phyloP scores from a whole-genome alignment of 345 rosid genomes.

The Nasturtium officinale region DNA sequence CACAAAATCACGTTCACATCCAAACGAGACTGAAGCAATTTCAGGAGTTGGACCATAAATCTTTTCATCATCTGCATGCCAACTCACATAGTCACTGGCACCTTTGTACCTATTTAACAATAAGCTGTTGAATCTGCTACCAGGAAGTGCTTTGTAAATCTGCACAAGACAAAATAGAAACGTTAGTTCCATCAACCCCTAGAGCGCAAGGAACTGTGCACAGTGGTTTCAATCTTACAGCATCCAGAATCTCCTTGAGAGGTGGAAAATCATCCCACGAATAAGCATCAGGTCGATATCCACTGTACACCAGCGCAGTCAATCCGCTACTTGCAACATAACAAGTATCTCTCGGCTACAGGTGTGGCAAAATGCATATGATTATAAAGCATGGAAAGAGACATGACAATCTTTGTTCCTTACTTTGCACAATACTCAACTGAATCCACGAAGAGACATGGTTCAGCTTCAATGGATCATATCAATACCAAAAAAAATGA shows the following conservation, averaged over 20 bases:
- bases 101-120: slow-evolving; percentile 77
- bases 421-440: background rate
- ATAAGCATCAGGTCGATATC: slow-evolving; percentile 67
- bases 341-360: slow-evolving; percentile 85
- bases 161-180: slow-evolving; percentile 39
- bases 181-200: background rate
- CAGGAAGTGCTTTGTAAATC: slow-evolving; percentile 76
- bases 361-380: background rate
- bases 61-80: slow-evolving; percentile 93
- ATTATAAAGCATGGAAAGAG: background rate
- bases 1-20: slow-evolving; percentile 85
- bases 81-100: slow-evolving; percentile 72
- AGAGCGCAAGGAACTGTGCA: background rate
- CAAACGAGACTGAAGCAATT: slow-evolving; percentile 84
- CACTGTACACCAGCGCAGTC: slow-evolving; percentile 65
- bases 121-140: slow-evolving; percentile 83
- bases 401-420: background rate
- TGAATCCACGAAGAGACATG: background rate
- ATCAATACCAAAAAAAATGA: background rate
- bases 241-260: slow-evolving; percentile 67
- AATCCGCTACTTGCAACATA: slow-evolving; percentile 73
- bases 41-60: slow-evolving; percentile 73
- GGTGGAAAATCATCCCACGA: slow-evolving; percentile 89
- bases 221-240: slow-evolving; percentile 45
- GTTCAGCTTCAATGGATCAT: background rate